Base-by-base conservation (phyloP, 257 asterid genomes). In the Verbascum thapsus region DNA sequence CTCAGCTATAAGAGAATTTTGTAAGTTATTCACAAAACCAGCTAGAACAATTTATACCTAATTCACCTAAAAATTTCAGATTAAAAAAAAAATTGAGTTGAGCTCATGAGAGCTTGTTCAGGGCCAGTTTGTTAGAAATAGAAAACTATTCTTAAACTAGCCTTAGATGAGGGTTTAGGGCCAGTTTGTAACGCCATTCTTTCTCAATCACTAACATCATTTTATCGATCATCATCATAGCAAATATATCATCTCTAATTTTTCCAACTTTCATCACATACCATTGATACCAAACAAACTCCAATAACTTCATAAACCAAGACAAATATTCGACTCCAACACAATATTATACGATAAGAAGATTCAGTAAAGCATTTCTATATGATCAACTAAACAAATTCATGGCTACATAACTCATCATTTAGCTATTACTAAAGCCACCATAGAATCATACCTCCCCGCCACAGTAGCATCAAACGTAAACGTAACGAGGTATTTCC, bases 401-500 rank as follows among this genome's bases (percentile, higher is more conserved):
- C 41, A 30, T n/a, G n/a, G n/a, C n/a, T n/a, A 9, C 22, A 60
- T 19, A 49, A 19, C 10, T 55, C 23, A 37, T 53, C 40, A 61
- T 6, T 6, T 23, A 58, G 61, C 17, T 42, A 71, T 49, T 57
- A 70, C 15, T 19, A 54, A 50, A 47, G 57, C 10, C 8, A 0
- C 38, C 2, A 19, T 12, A 58, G 49, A 53, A n/a, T 17, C 16
- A 6, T 76, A 92, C 99, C 99, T 87, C 68, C 96, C 98, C 37
- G 95, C 77, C 39, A 81, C 91, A 0, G 98, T 86, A 40, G 99
- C 99, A 52, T 94, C 99, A 63, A 90, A 94, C 0, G 96, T 90
- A 75, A 90, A 94, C 2, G 98, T 70, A 35, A 94, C 95, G 26
- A 87, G 88, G 69, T 68, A 77, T 54, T 83, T 85, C 9, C 99